Percentiles rank a stretch among this genome's conserved stretches.
phyloP scores from a whole-genome alignment of 140 eudicot genomes.

The Ambrosia hybrid region DNA sequence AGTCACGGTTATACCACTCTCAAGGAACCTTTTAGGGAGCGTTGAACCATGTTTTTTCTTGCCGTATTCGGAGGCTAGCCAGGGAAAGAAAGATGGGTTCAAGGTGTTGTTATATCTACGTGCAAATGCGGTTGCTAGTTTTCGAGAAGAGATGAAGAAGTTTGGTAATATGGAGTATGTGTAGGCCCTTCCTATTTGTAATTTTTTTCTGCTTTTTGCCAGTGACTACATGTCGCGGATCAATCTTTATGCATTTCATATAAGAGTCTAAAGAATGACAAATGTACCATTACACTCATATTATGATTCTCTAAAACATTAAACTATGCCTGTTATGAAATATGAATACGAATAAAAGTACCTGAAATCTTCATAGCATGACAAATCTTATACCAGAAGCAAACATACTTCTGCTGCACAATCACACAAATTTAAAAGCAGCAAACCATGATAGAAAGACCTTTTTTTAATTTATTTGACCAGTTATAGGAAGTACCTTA shows the following conservation, averaged over 20 bases:
- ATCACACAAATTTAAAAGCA: background rate
- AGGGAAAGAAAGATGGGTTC: constrained; percentile 62
- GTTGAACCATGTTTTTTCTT: constrained; percentile 72
- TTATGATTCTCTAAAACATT: constrained; percentile 2
- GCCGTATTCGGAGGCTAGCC: constrained; percentile 60
- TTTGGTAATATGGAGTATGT: constrained; percentile 43
- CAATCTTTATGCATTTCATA: background rate
- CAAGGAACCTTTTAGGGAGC: constrained; percentile 71
- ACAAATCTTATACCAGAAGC: constrained; percentile 21
- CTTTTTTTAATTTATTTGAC: background rate
- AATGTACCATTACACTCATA: constrained; percentile 2
- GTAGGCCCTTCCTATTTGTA: background rate
- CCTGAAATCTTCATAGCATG: constrained; percentile 29
- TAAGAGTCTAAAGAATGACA: constrained; percentile 12
- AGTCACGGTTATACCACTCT: constrained; percentile 68
- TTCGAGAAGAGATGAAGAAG: constrained; percentile 60
- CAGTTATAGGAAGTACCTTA: constrained; percentile 29
- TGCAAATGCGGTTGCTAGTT: constrained; percentile 41
- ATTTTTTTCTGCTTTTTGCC: no score
- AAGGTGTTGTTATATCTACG: constrained; percentile 59
- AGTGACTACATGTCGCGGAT: background rate
- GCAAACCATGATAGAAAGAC: background rate
- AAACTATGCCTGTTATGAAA: background rate
- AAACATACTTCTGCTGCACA: background rate
- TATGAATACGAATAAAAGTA: constrained; percentile 4